Evolutionary conservation across 2,329 filamentous ascomycete genomes (phyloP).

Genomic region (Diplocarpon rosae): DNA sequence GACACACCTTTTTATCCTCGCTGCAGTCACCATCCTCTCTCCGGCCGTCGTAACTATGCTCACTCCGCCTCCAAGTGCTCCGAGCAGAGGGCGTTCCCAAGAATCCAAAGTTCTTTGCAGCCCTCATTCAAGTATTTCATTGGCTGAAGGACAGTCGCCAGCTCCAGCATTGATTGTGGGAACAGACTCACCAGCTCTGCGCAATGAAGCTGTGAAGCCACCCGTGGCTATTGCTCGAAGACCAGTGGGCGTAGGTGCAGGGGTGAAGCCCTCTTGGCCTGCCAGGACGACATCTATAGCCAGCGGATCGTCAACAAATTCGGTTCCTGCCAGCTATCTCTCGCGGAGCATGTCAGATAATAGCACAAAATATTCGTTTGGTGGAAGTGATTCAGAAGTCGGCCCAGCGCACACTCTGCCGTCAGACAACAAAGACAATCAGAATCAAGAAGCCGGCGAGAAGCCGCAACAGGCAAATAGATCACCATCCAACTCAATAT

Average conservation of each 20-base stretch:
- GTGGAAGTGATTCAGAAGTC: constrained; percentile 17
- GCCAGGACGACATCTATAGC: constrained; percentile 13
- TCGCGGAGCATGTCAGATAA: constrained; percentile 16
- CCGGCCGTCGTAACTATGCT: neutral
- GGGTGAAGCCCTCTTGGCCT: neutral
- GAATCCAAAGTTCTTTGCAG: constrained; percentile 22
- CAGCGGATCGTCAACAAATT: constrained; percentile 21
- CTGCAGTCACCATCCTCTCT: neutral
- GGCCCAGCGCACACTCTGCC: constrained; percentile 17
- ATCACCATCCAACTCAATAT: constrained; percentile 12
- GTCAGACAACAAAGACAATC: constrained; percentile 15
- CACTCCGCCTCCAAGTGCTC: constrained; percentile 7
- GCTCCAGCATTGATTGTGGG: constrained; percentile 4
- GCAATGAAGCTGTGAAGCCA: constrained; percentile 10
- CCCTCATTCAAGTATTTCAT: constrained; percentile 7
- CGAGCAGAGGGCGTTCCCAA: constrained; percentile 18
- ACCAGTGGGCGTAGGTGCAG: constrained; percentile 13
- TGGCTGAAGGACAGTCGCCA: neutral
- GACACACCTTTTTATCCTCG: constrained; percentile 1
- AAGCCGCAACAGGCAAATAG: constrained; percentile 9
- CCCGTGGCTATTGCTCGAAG: constrained; percentile 20
- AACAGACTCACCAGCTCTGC: constrained; percentile 18
- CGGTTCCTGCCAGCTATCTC: constrained; percentile 16
- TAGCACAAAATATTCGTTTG: constrained; percentile 21
- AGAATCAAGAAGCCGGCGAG: neutral